phyloP scores from a whole-genome alignment of 192 early-diverging fungal species.

The Backusella morwellensis region DNA sequence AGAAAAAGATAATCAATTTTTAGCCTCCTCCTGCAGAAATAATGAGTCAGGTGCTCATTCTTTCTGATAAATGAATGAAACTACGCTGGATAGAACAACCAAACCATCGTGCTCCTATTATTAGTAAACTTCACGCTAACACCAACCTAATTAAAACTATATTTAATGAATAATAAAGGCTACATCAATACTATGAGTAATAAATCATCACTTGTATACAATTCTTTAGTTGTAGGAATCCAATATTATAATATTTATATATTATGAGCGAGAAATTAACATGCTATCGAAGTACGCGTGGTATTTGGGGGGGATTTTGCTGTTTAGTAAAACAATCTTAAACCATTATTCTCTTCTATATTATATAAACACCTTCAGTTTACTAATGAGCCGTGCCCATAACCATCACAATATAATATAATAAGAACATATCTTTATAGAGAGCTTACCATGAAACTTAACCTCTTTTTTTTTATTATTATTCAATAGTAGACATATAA shows the following conservation, averaged over 20 bases:
- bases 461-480: neutral
- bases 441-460: neutral
- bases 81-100: too few species aligned
- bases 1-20: too few species aligned
- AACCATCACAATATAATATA: neutral
- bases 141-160: neutral
- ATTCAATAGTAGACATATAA: neutral
- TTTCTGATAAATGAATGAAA: too few species aligned
- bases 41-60: too few species aligned
- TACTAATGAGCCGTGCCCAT: neutral
- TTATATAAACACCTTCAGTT: neutral
- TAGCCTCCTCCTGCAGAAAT: too few species aligned
- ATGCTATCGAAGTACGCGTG: neutral
- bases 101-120: too few species aligned
- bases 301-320: too few species aligned
- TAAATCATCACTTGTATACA: too few species aligned
- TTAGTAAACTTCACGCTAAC: neutral
- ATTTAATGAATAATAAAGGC: neutral
- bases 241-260: neutral
- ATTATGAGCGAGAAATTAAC: neutral
- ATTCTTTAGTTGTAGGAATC: too few species aligned
- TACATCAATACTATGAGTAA: neutral
- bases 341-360: neutral
- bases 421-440: neutral
- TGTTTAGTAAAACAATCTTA: neutral